These are phyloP conservation scores for Pleurotus giganteus DNA, from an alignment of 768 basidiomycete species.

Conservation along the genomic window DNA sequence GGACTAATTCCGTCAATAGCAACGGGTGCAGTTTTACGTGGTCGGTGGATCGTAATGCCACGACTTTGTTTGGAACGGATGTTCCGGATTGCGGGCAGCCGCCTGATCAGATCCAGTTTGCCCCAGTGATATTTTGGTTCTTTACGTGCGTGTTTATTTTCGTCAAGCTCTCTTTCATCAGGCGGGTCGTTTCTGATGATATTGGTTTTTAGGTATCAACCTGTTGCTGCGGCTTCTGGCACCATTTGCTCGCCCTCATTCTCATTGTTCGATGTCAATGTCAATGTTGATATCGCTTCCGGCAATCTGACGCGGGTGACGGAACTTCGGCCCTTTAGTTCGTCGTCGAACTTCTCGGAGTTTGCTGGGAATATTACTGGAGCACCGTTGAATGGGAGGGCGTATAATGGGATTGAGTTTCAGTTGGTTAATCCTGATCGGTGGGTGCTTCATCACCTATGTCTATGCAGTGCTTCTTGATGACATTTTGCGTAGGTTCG, in stretches of 20 bases:
- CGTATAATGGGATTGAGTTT: conserved; percentile 57
- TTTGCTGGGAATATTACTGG: conserved; percentile 45
- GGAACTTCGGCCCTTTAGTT: conserved; percentile 35
- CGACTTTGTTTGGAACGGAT: conserved; percentile 40
- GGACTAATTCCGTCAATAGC: conserved; percentile 41
- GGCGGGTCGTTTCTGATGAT: background rate
- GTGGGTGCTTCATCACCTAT: background rate
- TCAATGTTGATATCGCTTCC: conserved; percentile 41
- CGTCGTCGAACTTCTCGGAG: conserved; percentile 37
- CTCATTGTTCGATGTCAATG: conserved; percentile 42
- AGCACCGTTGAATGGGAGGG: conserved; percentile 38
- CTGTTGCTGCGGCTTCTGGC: conserved; percentile 36
- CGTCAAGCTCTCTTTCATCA: too few species aligned
- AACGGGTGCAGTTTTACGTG: conserved; percentile 40
- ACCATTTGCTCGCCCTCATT: conserved; percentile 47
- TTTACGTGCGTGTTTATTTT: conserved; percentile 34
- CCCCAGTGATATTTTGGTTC: conserved; percentile 57
- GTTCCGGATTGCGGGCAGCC: background rate
- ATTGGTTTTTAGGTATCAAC: conserved; percentile 27
- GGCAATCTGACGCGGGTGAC: conserved; percentile 41
- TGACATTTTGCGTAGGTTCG: background rate
- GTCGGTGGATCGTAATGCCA: conserved; percentile 35
- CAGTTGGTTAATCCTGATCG: conserved; percentile 38
- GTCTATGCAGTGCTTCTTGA: background rate
- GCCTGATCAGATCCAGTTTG: conserved; percentile 32